Conservation (phyloP, 2,329 filamentous ascomycete species). For the Hortaea sp. region DNA sequence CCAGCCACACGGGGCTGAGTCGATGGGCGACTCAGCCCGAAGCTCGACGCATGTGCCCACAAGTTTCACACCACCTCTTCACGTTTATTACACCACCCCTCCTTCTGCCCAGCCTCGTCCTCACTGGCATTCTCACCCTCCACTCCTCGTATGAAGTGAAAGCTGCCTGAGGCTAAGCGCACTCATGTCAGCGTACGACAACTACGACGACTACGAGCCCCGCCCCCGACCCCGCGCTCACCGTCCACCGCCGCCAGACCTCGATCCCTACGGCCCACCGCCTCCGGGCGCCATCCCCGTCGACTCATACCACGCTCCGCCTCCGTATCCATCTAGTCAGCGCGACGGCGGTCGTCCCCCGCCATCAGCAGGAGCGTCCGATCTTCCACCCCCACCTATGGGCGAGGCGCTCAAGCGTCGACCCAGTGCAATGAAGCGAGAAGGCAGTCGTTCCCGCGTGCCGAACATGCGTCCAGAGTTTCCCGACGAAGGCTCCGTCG, state of each 20-base stretch:
- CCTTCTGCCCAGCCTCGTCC: too few relatives aligned
- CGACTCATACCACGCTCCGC: neutral
- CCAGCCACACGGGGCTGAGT: too few relatives aligned
- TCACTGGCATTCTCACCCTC: too few relatives aligned
- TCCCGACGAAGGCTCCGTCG: constrained; percentile 21
- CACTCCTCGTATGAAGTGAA: too few relatives aligned
- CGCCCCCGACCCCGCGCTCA: neutral
- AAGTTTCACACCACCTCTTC: too few relatives aligned
- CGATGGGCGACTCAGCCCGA: too few relatives aligned
- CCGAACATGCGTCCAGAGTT: constrained; percentile 23
- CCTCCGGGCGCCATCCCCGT: too few relatives aligned
- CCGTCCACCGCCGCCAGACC: too few relatives aligned
- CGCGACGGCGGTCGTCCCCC: neutral
- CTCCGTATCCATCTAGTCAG: neutral
- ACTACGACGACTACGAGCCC: neutral
- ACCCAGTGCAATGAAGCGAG: constrained; percentile 21
- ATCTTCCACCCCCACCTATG: constrained; percentile 22
- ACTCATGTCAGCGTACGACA: neutral
- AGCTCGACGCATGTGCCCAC: too few relatives aligned
- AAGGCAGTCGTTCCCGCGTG: constrained; percentile 22
- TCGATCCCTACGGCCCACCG: too few relatives aligned
- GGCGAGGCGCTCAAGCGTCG: constrained; percentile 18
- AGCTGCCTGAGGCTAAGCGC: too few relatives aligned
- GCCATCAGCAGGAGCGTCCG: neutral
- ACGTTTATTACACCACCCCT: too few relatives aligned